Evolutionary conservation across 2,329 filamentous ascomycete genomes (phyloP), one percentile per base, ranked within the genome.

Genomic region (Arthrobotrys entomopaga): DNA sequence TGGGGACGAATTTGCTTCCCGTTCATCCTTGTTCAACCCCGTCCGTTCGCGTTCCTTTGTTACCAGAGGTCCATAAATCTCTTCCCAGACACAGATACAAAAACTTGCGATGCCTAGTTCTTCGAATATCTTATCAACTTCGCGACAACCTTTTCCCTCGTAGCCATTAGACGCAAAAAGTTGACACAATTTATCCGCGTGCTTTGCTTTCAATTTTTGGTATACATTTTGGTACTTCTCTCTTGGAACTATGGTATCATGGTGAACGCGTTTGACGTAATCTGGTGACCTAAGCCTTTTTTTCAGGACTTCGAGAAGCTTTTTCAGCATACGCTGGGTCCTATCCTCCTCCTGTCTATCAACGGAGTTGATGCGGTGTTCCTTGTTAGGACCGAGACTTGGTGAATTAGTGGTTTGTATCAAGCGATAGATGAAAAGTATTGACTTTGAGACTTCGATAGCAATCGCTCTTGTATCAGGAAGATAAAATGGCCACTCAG

Each of bases 41-140:
- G 42, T 19, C 16, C 16, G 6, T 13, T 40, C 34, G 34, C 34
- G 34, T 7, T 15, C 15, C n/a, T 19, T 2, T 6, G 16, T 3
- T 20, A 11, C 22, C n/a, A 5, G 46, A 22, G 46, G 46, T 20
- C 16, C 57, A 65, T 98, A 98, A 89, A 97, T 94, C 69, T 90
- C 88, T 11, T 84, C 82, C 95, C 95, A 99, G 1, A 98, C 83
- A 83, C 97, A 93, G 24, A 98, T 91, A 59, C 98, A 83, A 79
- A 97, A 99, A 0, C 94, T 91, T 0, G 94, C 91, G 76, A 99
- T 97, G 2, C 88, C 87, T 19, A 99, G 83, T 80, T 98, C 94
- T 80, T 99, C 95, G 81, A 97, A 98, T 1, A 98, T 92, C 80
- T 98, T 93, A 81, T 98, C 71, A 3, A 69, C 61, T 13, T 99